Percentiles rank a stretch among this genome's conserved stretches.
Evolutionary conservation across 2,329 filamentous ascomycete species (phyloP).

Genomic region (Tricladium varicosporioides): DNA sequence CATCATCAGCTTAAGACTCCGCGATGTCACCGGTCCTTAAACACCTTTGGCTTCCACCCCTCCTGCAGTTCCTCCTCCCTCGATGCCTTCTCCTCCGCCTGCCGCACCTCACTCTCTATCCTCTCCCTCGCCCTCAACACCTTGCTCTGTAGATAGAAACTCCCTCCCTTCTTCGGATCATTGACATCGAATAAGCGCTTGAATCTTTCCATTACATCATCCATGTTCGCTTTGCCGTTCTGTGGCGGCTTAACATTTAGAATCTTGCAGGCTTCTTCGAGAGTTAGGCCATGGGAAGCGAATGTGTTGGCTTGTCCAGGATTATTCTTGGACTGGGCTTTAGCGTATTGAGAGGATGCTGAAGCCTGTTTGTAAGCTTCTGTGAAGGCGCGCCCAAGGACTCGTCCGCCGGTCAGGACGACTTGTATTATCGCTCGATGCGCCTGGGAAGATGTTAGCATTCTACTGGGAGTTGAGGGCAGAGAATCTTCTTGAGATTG

Average conservation of each 20-base stretch:
- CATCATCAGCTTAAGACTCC: slow-evolving; percentile 11
- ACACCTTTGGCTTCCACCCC: slow-evolving; percentile 93
- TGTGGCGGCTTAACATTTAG: slow-evolving; percentile 90
- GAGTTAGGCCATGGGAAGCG: slow-evolving; percentile 71
- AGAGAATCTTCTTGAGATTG: background rate
- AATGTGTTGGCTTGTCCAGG: slow-evolving; percentile 44
- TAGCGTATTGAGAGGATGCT: slow-evolving; percentile 79
- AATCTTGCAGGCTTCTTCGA: slow-evolving; percentile 96
- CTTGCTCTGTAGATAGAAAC: slow-evolving; percentile 98
- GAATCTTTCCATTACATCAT: slow-evolving; percentile 80
- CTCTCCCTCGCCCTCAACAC: slow-evolving; percentile 86
- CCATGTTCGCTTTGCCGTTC: slow-evolving; percentile 72
- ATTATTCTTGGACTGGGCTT: slow-evolving; percentile 63
- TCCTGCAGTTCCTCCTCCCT: slow-evolving; percentile 76
- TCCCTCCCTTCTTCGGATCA: slow-evolving; percentile 92
- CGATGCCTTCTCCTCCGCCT: slow-evolving; percentile 67
- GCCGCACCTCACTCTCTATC: slow-evolving; percentile 81
- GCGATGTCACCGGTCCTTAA: slow-evolving; percentile 68
- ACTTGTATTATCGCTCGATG: slow-evolving; percentile 94
- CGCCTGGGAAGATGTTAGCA: slow-evolving; percentile 55
- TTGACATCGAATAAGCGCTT: slow-evolving; percentile 94
- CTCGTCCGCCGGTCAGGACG: slow-evolving; percentile 84
- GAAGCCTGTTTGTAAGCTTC: slow-evolving; percentile 96
- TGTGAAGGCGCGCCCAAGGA: slow-evolving; percentile 86
- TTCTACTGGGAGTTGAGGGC: too few species aligned